Conservation (phyloP, 441 rosid genomes). For the Isatis lusitanica region DNA sequence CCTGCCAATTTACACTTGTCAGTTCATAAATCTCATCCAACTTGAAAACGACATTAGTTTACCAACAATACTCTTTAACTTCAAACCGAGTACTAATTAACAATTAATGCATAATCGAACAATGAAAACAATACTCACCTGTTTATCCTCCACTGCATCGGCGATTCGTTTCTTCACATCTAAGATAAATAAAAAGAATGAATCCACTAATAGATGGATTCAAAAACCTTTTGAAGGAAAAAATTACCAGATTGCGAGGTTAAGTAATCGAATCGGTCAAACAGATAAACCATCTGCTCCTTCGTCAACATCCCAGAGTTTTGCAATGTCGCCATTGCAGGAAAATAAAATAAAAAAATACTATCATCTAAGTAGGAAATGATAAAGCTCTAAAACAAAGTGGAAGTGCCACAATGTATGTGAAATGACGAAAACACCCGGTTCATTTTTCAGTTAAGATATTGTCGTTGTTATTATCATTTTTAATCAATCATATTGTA, state of each 20-base stretch:
- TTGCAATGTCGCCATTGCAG: constrained; percentile 21
- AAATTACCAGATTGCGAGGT: constrained; percentile 62
- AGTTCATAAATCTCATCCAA: not conserved
- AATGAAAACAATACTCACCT: constrained; percentile 39
- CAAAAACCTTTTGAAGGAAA: not conserved
- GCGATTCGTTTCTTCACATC: constrained; percentile 81
- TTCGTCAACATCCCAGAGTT: constrained; percentile 47
- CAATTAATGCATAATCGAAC: not conserved
- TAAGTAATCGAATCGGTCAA: constrained; percentile 64
- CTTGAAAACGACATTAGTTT: not conserved
- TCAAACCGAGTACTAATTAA: not conserved
- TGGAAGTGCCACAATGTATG: too few species aligned
- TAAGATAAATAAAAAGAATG: constrained; percentile 2
- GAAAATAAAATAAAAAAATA: too few species aligned
- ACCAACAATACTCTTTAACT: not conserved
- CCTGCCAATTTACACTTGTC: not conserved
- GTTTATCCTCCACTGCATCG: constrained; percentile 79
- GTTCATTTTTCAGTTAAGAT: too few species aligned
- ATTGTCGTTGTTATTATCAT: too few species aligned
- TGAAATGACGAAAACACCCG: too few species aligned
- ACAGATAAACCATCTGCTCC: constrained; percentile 66
- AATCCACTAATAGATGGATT: not conserved
- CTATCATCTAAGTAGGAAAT: too few species aligned
- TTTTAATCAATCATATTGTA: too few species aligned
- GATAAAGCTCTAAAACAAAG: too few species aligned